Base-by-base conservation (phyloP, 768 basidiomycete genomes). In the Lactifluus echinatus region DNA sequence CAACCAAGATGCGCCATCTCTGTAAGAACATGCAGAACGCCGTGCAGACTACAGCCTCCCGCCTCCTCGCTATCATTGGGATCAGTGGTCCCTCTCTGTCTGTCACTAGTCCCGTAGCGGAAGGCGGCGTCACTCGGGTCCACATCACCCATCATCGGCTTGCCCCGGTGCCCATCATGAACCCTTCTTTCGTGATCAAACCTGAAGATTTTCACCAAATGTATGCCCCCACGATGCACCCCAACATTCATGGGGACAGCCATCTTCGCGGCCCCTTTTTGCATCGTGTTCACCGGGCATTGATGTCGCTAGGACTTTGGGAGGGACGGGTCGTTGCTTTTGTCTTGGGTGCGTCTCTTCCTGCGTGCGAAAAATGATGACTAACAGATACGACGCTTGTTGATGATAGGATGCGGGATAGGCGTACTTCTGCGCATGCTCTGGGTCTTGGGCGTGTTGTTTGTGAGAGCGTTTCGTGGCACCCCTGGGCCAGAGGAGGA, bases 311-410 rank as follows among this genome's bases (percentile, higher is more conserved):
- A 15, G 86, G 88, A 12, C 81, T 81, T 19, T 91, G 89, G 88
- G 89, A 92, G 70, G 88, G 88, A 50, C 77, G 87, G 49, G 82
- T 83, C 10, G 83, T 92, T 15, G 83, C 90, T 3, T 92, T 92
- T 59, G 89, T 92, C 55, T 77, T 92, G 17, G 89, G 89, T 81
- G 50, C 64, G 80, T 75, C 24, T 34, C 42, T 23, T 37, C 19
- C 39, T 12, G 15, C 10, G 21, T 21, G 19, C 31, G 17, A 1
- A 29, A 19, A 45, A 29, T 15, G 26, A 37, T 24, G 28, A 11
- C 21, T 48, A 23, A 26, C 53, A 15, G 24, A 49, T 17, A 49
- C 15, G 19, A 11, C 31, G 12, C 11, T 50, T 58, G 29, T 23
- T 14, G 39, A 47, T 56, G 54, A 31, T 61, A 89, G 87, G 88